Base-by-base conservation (phyloP, 2,329 filamentous ascomycete species). In the Knoxdaviesia capensis region DNA sequence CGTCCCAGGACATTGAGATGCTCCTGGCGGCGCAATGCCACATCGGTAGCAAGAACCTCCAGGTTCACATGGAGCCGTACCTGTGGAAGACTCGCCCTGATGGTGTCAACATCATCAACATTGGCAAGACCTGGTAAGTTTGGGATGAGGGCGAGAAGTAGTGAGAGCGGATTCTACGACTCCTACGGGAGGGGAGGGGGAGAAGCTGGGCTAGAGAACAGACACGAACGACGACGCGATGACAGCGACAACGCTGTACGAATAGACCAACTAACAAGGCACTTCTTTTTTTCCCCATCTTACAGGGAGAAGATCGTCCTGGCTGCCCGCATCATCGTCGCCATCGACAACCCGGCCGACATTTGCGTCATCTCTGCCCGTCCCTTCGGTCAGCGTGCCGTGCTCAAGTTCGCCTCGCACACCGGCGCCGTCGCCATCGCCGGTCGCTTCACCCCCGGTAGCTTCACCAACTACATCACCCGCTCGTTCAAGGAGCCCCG, bases 381-480 rank as follows among this genome's bases (percentile, higher is more conserved):
- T 77, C 90, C 90, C 64, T 98, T 96, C 69, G 90, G 90, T 54
- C 90, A 98, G 77, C 88, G 90, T 71, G 88, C 90, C 57, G 92
- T 98, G 62, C 83, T 98, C 65, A 98, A 98, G 81, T 98, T 98
- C 73, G 90, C 90, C 59, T 73, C 86, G 52, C 90, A 98, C 81
- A 98, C 90, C 54, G 90, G 90, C 64, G 87, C 92, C 59, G 83
- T 86, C 59, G 83, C 90, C 66, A 98, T 98, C 61, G 92, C 90
- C 59, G 90, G 90, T 72, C 90, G 90, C 65, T 98, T 98, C 82
- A 98, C 90, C 62, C 90, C 90, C 64, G 90, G 90, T 83, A 94
- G 88, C 69, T 98, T 98, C 81, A 98, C 90, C 77, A 98, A 98
- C 80, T 98, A 98, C 82, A 98, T 98, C 81, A 98, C 92, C 68